Evolutionary conservation across 805 yeast genomes (phyloP).

Genomic region (Wickerhamomyces hampshirensis): DNA sequence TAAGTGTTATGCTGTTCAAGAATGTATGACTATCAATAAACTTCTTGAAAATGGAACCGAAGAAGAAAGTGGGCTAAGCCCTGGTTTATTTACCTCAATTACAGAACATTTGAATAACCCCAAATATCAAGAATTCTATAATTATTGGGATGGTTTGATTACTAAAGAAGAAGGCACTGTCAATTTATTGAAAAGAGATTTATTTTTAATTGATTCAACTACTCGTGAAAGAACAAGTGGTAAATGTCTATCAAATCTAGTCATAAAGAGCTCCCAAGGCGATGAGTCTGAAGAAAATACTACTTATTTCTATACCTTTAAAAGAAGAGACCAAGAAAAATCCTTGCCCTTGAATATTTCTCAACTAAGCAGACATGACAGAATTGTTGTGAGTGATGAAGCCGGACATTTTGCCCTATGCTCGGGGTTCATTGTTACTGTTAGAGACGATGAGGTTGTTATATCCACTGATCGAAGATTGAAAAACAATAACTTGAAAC

Average conservation of each 20-base stretch:
- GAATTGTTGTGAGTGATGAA: constrained; percentile 75
- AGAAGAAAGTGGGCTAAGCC: constrained; percentile 47
- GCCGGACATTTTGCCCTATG: constrained; percentile 71
- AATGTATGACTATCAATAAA: constrained; percentile 64
- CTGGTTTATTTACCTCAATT: constrained; percentile 40
- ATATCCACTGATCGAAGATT: constrained; percentile 54
- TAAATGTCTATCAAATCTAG: constrained; percentile 48
- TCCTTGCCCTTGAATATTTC: constrained; percentile 27
- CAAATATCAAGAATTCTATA: constrained; percentile 50
- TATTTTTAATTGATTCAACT: constrained; percentile 48
- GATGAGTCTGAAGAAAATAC: constrained; percentile 18
- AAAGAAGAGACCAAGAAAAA: constrained; percentile 25
- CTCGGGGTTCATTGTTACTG: constrained; percentile 47
- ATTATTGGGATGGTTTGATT: constrained; percentile 69
- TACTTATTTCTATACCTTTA: constrained; percentile 45
- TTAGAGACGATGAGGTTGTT: constrained; percentile 39
- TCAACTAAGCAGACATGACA: constrained; percentile 55
- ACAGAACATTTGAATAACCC: constrained; percentile 46
- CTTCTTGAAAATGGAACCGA: constrained; percentile 55
- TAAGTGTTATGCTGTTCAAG: constrained; percentile 47
- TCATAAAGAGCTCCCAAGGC: constrained; percentile 29
- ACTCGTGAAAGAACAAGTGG: constrained; percentile 62
- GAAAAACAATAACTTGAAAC: constrained; percentile 27
- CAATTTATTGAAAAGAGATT: constrained; percentile 47
- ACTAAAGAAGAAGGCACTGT: constrained; percentile 67